Base-by-base conservation (phyloP, 2,329 filamentous ascomycete species). In the Botrytis deweyae region DNA sequence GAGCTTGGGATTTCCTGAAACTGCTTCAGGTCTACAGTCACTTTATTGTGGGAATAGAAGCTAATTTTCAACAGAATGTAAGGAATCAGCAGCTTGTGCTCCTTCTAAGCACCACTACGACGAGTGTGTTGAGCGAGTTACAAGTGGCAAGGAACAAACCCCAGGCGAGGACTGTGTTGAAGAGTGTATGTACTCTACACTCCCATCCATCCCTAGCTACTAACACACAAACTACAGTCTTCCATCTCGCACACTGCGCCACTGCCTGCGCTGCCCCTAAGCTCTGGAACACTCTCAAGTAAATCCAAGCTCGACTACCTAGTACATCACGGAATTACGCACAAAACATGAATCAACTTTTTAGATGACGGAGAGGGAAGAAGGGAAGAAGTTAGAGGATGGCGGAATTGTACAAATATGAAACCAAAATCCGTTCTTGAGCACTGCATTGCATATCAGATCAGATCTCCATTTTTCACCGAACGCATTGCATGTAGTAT, bases 171-270 rank as follows among this genome's bases (percentile, higher is more conserved):
- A 98, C 87, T 99, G 96, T 82, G 94, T 98, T 79, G 96, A 99
- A 88, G 96, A 99, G 88, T 99, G 96, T 98, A 92, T 85, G 95
- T 90, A 46, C 40, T 20, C 12, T 65, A 9, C 20, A 42, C n/a
- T 58, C 52, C 55, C n/a, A 18, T 18, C 22, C 38, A 20, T 9
- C 6, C 29, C 4, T 12, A n/a, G 52, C 12, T n/a, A 64, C 72
- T 75, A 38, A 75, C 33, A 16, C 55, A 33, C 1, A 69, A 33
- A 46, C 20, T 63, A n/a, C 80, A 98, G 95, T 98, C 88, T 99
- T 99, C 92, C 95, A 99, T 86, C 93, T 99, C 81, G 91, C 93
- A 81, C 96, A 98, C 89, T 99, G 96, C 87, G 94, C 95, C 77
- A 93, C 90, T 81, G 87, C 92, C 83, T 99, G 96, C 84, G 95